phyloP scores from a whole-genome alignment of 257 asterid genomes.

The Leonotis leonurus region DNA sequence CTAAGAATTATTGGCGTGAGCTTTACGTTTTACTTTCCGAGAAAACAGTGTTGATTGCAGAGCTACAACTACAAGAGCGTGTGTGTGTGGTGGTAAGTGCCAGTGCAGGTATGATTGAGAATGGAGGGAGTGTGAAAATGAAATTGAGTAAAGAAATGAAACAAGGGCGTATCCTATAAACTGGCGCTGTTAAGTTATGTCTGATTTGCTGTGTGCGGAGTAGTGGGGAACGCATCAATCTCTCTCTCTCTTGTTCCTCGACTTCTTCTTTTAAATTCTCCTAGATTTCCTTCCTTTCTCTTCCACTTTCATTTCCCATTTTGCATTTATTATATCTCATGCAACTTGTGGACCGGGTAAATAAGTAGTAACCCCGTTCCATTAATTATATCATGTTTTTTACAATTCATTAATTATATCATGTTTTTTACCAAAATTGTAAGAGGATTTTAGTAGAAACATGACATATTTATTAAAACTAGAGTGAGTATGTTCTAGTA shows the following conservation, averaged over 20 bases:
- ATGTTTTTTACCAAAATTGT: too few species aligned
- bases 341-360: too few species aligned
- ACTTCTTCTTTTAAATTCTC: not conserved
- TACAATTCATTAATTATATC: too few species aligned
- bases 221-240: conserved; percentile 25
- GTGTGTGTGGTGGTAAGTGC: too few species aligned
- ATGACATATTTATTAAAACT: too few species aligned
- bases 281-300: too few species aligned
- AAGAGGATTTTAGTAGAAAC: too few species aligned
- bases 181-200: conserved; percentile 18
- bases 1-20: conserved; percentile 37
- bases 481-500: too few species aligned
- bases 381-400: too few species aligned
- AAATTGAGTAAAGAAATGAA: conserved; percentile 26
- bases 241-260: conserved; percentile 19
- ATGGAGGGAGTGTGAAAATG: conserved; percentile 31
- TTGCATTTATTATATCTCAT: too few species aligned
- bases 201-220: conserved; percentile 3
- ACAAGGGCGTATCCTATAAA: conserved; percentile 19
- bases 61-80: too few species aligned
- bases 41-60: conserved; percentile 44
- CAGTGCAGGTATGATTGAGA: conserved; percentile 55
- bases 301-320: not conserved
- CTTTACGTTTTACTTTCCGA: conserved; percentile 55
- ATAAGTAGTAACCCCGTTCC: too few species aligned